Evolutionary conservation across 2,329 filamentous ascomycete genomes (phyloP), one percentile per base, ranked within the genome.

Genomic region (Colletotrichum cordylinicola): DNA sequence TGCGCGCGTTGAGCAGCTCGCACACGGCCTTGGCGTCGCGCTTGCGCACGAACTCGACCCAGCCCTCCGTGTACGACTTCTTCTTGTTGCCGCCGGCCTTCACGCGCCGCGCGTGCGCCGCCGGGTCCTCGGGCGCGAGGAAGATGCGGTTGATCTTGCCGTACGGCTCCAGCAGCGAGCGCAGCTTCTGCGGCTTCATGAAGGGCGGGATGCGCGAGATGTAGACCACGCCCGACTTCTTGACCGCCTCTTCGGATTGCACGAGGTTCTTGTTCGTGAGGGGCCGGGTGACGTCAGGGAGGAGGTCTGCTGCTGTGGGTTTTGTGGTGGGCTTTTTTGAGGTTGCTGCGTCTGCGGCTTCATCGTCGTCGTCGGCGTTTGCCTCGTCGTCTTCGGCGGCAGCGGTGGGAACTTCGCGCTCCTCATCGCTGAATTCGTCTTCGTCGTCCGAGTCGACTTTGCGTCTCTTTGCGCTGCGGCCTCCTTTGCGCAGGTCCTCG

Each of bases 151-250:
- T 94, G 81, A 96, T 91, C 52, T 88, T 88, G 76, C 95, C 95
- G 84, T 95, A 95, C 12, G 93, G 93, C 77, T 93, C 89, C 70
- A 97, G 91, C 16, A 96, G 91, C 21, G 93, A 92, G 78, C 94
- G 92, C 55, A 97, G 88, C 81, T 96, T 96, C 67, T 89, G 87
- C 8, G 95, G 94, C 81, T 96, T 96, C 94, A 98, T 97, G 84
- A 96, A 98, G 0, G 95, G 95, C 6, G 95, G 95, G 77, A 97
- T 91, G 75, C 95, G 92, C 6, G 94, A 96, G 77, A 98, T 89
- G 85, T 97, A 98, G 76, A 97, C 88, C 15, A 98, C 94, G 77
- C 95, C 95, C 0, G 94, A 95, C 82, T 93, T 94, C 79, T 91
- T 92, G 75, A 94, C 89, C 27, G 92, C 92, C 43, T 90, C 90